Conservation (phyloP, 768 basidiomycete genomes). For the Filobasidium floriforme region DNA sequence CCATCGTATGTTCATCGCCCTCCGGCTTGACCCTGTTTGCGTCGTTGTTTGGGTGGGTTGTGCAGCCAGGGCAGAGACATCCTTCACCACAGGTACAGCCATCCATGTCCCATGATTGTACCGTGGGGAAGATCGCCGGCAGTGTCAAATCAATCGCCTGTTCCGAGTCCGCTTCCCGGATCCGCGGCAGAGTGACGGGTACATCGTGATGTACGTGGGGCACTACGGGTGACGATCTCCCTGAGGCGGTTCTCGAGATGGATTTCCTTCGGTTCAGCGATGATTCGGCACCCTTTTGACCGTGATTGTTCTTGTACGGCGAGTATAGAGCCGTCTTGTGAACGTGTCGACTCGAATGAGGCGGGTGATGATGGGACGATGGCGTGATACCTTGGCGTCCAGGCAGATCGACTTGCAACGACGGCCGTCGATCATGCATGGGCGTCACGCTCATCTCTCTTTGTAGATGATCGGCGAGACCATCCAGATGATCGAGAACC, state of each 20-base stretch:
- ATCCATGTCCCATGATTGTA: slow-evolving; percentile 34
- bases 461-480: slow-evolving; percentile 26
- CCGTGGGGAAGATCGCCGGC: slow-evolving; percentile 33
- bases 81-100: slow-evolving; percentile 44
- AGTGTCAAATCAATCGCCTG: slow-evolving; percentile 4
- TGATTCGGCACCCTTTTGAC: slow-evolving; percentile 24
- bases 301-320: slow-evolving; percentile 27
- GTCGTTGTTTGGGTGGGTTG: slow-evolving; percentile 28
- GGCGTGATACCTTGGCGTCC: slow-evolving; percentile 8
- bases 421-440: slow-evolving; percentile 2
- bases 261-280: slow-evolving; percentile 30
- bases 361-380: slow-evolving; percentile 35
- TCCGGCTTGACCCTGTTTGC: not conserved
- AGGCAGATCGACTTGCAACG: not conserved
- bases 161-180: not conserved
- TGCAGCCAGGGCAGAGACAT: slow-evolving; percentile 44
- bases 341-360: slow-evolving; percentile 39
- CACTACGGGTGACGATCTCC: not conserved
- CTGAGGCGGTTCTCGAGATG: slow-evolving; percentile 20
- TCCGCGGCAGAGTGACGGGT: slow-evolving; percentile 6
- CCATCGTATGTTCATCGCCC: not conserved
- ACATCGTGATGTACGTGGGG: slow-evolving; percentile 4
- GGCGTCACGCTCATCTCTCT: slow-evolving; percentile 20
- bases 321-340: slow-evolving; percentile 44
- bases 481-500: not conserved